These are phyloP conservation scores for Termitomyces heimii DNA, from an alignment of 768 basidiomycete species.

Conservation along the genomic window DNA sequence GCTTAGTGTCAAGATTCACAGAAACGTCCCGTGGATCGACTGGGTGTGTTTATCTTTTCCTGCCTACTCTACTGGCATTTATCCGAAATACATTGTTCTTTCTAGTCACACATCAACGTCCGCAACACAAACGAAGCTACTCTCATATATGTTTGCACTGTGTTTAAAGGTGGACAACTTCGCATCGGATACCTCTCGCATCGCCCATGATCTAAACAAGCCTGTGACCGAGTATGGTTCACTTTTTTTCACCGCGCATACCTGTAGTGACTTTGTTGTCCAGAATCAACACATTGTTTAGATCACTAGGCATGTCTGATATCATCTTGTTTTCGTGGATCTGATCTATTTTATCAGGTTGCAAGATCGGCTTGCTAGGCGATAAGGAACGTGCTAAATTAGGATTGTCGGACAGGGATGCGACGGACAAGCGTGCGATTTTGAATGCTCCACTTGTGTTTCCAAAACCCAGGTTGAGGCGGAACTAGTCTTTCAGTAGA, in stretches of 20 bases:
- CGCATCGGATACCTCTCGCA: constrained; percentile 55
- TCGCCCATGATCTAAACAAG: constrained; percentile 76
- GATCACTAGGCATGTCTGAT: constrained; percentile 51
- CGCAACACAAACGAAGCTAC: constrained; percentile 61
- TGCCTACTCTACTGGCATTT: background rate
- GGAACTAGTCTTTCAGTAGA: constrained; percentile 18
- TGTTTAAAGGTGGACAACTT: constrained; percentile 78
- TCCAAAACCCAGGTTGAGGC: constrained; percentile 53
- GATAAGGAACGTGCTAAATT: constrained; percentile 62
- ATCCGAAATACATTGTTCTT: background rate
- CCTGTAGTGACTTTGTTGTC: constrained; percentile 1
- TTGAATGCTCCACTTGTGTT: constrained; percentile 76
- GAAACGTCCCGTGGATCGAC: constrained; percentile 66
- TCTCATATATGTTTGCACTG: constrained; percentile 77
- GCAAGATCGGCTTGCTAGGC: constrained; percentile 55
- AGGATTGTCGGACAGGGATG: constrained; percentile 59
- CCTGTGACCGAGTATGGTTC: constrained; percentile 52
- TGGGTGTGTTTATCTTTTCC: constrained; percentile 30
- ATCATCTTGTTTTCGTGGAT: background rate
- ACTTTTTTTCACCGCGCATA: background rate
- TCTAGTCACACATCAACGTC: constrained; percentile 54
- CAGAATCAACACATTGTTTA: constrained; percentile 65
- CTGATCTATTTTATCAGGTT: constrained; percentile 40
- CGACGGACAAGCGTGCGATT: constrained; percentile 63
- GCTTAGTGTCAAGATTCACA: constrained; percentile 74